phyloP scores from a whole-genome alignment of 805 yeast genomes.

The Candida germanica region DNA sequence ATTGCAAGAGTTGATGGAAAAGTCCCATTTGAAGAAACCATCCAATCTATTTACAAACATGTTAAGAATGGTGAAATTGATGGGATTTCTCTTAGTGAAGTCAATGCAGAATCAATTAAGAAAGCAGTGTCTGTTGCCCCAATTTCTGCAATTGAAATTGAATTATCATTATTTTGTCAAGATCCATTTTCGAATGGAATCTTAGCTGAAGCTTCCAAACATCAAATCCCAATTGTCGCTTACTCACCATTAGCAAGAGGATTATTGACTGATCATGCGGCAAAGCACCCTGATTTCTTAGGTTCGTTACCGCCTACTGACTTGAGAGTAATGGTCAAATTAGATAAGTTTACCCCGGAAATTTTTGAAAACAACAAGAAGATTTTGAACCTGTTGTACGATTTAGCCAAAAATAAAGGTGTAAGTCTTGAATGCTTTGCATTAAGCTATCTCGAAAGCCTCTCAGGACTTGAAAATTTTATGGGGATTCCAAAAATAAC shows the following conservation, averaged over 20 bases:
- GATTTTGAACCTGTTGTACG: constrained; percentile 48
- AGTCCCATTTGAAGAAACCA: constrained; percentile 57
- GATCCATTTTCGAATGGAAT: constrained; percentile 63
- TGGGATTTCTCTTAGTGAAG: constrained; percentile 74
- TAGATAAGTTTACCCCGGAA: constrained; percentile 51
- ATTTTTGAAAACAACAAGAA: constrained; percentile 50
- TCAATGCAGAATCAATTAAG: constrained; percentile 54
- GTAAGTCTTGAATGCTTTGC: constrained; percentile 56
- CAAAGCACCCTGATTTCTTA: constrained; percentile 21
- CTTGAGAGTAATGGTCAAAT: constrained; percentile 42
- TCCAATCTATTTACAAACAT: constrained; percentile 52
- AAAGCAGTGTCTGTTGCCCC: constrained; percentile 56
- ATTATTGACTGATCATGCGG: constrained; percentile 60
- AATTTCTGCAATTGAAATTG: constrained; percentile 70
- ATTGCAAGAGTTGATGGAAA: constrained; percentile 64
- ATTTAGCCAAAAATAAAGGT: constrained; percentile 45
- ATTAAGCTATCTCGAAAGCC: constrained; percentile 46
- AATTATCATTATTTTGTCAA: constrained; percentile 64
- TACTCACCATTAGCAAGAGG: constrained; percentile 87
- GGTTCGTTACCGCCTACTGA: constrained; percentile 56
- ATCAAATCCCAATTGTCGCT: constrained; percentile 63
- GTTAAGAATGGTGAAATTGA: constrained; percentile 63
- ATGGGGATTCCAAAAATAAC: constrained; percentile 44
- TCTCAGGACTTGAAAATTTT: constrained; percentile 59
- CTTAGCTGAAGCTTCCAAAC: constrained; percentile 52